A percentile compares a stretch with the other conserved stretches of the same genome.
Conservation (phyloP, 1,139 yeast genomes). For the Yamadazyma songkhlaensis region DNA sequence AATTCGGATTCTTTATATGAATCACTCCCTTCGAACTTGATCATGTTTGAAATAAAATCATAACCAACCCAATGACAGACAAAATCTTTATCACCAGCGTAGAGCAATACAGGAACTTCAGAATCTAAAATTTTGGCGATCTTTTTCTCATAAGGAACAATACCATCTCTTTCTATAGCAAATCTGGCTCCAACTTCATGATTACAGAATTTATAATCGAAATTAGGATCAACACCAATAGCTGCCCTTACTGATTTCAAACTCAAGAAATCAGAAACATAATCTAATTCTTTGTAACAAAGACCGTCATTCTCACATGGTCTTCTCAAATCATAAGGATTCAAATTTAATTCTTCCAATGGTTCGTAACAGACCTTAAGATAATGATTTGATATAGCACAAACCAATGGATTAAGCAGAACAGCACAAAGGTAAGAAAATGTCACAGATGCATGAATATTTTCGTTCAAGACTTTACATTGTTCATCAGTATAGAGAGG, state of each 20-base stretch:
- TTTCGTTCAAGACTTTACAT: slow-evolving; percentile 64
- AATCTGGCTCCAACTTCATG: slow-evolving; percentile 77
- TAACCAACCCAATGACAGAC: slow-evolving; percentile 41
- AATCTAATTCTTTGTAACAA: slow-evolving; percentile 59
- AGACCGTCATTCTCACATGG: slow-evolving; percentile 49
- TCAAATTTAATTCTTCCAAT: slow-evolving; percentile 52
- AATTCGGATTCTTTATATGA: slow-evolving; percentile 13
- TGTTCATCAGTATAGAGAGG: slow-evolving; percentile 68
- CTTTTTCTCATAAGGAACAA: slow-evolving; percentile 45
- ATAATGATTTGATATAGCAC: neutral
- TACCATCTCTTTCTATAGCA: slow-evolving; percentile 40
- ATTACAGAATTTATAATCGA: slow-evolving; percentile 75
- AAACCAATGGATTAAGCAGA: neutral
- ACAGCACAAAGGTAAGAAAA: slow-evolving; percentile 13
- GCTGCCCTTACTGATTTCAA: slow-evolving; percentile 51
- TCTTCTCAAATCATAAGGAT: slow-evolving; percentile 83
- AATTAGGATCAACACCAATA: slow-evolving; percentile 76
- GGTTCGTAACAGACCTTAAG: slow-evolving; percentile 14
- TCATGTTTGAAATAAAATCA: slow-evolving; percentile 21
- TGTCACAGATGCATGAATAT: slow-evolving; percentile 34
- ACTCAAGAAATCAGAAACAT: slow-evolving; percentile 50
- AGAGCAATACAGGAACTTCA: slow-evolving; percentile 34
- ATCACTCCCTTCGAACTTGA: slow-evolving; percentile 23
- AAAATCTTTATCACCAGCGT: slow-evolving; percentile 37
- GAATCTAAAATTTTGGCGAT: slow-evolving; percentile 49